Conservation (phyloP, 768 basidiomycete genomes). For the Suillus subaureus region DNA sequence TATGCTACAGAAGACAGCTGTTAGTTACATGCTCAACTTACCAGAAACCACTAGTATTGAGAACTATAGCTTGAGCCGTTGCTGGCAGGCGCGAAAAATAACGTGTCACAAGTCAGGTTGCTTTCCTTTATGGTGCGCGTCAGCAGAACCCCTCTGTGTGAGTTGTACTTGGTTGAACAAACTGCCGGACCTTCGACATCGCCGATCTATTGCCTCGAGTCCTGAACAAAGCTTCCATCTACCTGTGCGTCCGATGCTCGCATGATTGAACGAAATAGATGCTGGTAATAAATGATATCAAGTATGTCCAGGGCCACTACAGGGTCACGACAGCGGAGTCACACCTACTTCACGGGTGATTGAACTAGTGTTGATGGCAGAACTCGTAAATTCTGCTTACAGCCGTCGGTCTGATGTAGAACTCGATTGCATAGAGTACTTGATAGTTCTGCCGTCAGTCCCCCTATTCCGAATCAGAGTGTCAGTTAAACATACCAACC, state of each 20-base stretch:
- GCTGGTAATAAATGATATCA: not conserved
- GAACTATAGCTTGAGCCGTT: not conserved
- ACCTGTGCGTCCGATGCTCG: not conserved
- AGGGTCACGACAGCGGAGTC: not conserved
- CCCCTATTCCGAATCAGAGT: not conserved
- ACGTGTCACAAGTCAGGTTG: not conserved
- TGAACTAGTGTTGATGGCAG: not conserved
- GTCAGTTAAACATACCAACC: not conserved
- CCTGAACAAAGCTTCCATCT: not conserved
- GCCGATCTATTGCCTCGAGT: not conserved
- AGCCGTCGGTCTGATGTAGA: too few relatives aligned
- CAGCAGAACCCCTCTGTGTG: not conserved
- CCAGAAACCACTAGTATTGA: not conserved
- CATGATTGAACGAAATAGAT: not conserved
- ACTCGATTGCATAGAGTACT: not conserved
- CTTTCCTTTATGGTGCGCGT: not conserved
- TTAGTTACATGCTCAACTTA: not conserved
- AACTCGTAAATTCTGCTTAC: not conserved
- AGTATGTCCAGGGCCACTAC: not conserved
- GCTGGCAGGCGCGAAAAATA: not conserved
- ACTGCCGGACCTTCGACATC: not conserved
- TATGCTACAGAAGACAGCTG: not conserved
- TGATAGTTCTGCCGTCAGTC: not conserved
- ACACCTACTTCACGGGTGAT: not conserved
- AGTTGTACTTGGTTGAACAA: not conserved